Conservation (phyloP, 352 stramenopile genomes). For the Globisporangium mamillatum region DNA sequence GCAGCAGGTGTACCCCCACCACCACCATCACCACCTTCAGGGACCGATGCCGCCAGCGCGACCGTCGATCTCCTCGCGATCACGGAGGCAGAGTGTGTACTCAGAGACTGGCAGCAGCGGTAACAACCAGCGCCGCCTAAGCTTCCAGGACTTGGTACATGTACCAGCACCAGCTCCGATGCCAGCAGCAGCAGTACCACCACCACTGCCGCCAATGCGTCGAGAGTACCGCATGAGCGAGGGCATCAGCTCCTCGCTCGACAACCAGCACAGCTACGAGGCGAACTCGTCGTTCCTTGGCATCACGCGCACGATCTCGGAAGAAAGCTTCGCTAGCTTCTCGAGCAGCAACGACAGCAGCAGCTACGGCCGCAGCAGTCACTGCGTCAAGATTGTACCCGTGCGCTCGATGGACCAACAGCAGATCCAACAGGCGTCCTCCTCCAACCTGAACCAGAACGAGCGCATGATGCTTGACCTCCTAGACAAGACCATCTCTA, state of each 20-base stretch:
- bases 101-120: background rate
- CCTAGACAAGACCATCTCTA: constrained; percentile 76
- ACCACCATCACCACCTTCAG: background rate
- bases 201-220: background rate
- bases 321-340: constrained; percentile 22
- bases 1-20: background rate
- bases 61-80: background rate
- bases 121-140: constrained; percentile 8
- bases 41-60: background rate
- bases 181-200: background rate
- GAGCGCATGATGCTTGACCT: constrained; percentile 73
- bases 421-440: constrained; percentile 10
- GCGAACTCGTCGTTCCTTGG: constrained; percentile 10
- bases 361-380: constrained; percentile 18
- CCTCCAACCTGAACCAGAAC: constrained; percentile 46
- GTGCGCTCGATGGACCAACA: constrained; percentile 17
- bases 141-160: background rate
- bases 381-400: constrained; percentile 23
- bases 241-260: background rate
- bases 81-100: constrained; percentile 9
- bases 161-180: background rate
- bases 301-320: constrained; percentile 17
- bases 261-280: constrained; percentile 23
- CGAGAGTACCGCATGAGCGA: constrained; percentile 3
- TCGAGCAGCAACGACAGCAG: constrained; percentile 16